Conservation (phyloP, 1,139 yeast species). For the Suhomyces bokatorum region DNA sequence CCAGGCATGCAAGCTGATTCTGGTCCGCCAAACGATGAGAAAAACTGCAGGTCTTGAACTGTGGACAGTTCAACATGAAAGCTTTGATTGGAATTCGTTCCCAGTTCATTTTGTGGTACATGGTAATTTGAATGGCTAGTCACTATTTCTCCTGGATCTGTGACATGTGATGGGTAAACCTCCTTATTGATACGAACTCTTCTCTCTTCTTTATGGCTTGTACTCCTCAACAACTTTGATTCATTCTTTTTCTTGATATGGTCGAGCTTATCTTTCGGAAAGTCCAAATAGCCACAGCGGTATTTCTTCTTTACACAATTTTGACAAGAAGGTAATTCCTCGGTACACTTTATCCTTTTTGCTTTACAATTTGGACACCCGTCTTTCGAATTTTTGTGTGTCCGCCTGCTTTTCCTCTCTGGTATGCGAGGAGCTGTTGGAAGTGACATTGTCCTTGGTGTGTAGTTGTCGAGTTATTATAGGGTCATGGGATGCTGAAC, state of each 20-base stretch:
- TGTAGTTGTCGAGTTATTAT: neutral
- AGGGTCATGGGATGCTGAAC: neutral
- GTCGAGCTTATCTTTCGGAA: conserved; percentile 39
- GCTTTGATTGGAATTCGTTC: too few relatives aligned
- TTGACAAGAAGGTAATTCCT: conserved; percentile 44
- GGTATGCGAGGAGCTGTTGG: conserved; percentile 7
- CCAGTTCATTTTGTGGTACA: too few relatives aligned
- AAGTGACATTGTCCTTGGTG: conserved; percentile 8
- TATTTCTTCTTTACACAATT: conserved; percentile 41
- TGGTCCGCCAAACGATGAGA: neutral
- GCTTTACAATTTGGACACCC: conserved; percentile 50
- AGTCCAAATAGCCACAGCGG: conserved; percentile 47
- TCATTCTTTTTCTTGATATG: conserved; percentile 36
- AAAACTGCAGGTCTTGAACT: too few relatives aligned
- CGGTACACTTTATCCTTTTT: conserved; percentile 46
- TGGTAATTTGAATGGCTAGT: too few relatives aligned
- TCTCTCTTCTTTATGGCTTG: neutral
- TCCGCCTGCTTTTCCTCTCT: conserved; percentile 43
- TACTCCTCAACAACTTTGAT: conserved; percentile 15
- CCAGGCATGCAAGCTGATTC: neutral
- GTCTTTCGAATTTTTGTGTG: conserved; percentile 48
- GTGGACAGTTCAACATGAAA: too few relatives aligned
- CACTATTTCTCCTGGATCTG: neutral
- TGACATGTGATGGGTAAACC: neutral
- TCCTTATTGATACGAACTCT: conserved; percentile 7